Evolutionary conservation across 345 rosid genomes (phyloP).

Genomic region (Dimocarpus longan): DNA sequence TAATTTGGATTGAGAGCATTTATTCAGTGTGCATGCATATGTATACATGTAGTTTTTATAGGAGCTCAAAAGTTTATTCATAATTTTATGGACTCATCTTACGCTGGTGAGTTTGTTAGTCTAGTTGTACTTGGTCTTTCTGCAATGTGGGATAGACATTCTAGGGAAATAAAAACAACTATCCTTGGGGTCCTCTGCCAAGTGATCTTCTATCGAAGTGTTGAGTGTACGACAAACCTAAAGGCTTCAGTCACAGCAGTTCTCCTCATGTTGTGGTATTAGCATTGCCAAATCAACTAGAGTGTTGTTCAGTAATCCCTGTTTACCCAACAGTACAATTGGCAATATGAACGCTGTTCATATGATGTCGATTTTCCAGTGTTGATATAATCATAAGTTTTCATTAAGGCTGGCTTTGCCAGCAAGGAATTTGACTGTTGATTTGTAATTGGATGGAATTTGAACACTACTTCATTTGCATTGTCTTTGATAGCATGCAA

Average conservation of each 20-base stretch:
- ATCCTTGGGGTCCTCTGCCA: neutral
- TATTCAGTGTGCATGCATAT: neutral
- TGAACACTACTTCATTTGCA: too few species aligned
- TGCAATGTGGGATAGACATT: neutral
- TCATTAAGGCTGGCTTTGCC: too few species aligned
- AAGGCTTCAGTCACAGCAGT: neutral
- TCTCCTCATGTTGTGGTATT: neutral
- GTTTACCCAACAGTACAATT: neutral
- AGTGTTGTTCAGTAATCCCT: neutral
- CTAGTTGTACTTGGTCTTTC: neutral
- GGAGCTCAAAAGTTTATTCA: neutral
- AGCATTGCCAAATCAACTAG: neutral
- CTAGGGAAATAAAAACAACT: neutral
- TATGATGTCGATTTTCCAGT: neutral
- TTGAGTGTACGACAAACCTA: too few species aligned
- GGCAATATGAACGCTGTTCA: neutral
- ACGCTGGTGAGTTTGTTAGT: neutral
- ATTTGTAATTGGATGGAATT: too few species aligned
- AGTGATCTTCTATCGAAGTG: neutral
- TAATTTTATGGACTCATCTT: neutral
- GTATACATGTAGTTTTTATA: neutral
- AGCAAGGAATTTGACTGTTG: too few species aligned
- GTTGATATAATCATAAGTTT: neutral
- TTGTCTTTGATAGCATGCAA: too few species aligned
- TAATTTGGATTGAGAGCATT: neutral